Base-by-base conservation (phyloP, 2,329 filamentous ascomycete species). In the Neonectria neomacrospora region DNA sequence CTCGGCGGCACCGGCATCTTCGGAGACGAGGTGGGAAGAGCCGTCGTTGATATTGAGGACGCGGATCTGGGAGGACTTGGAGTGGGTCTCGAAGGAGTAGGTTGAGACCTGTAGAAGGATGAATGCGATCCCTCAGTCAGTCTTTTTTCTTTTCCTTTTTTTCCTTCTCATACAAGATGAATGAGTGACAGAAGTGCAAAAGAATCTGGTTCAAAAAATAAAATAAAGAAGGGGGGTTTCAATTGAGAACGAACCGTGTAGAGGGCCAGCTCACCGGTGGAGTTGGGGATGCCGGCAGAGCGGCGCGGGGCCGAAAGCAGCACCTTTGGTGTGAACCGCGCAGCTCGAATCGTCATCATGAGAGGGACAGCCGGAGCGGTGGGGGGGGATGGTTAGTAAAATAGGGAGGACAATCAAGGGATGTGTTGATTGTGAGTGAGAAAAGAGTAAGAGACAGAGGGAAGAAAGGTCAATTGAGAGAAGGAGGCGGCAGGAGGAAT, bases 61-160 rank as follows among this genome's bases (percentile, higher is more conserved):
- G 18, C 90, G 87, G 69, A 91, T 89, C 79, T 94, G 90, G 63
- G 82, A 84, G 5, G 84, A 86, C 74, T 90, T 91, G 50, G 84
- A 83, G 75, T 96, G 93, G 0, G 87, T 84, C 41, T 91, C 83
- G 77, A 97, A 97, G 5, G 89, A 94, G 77, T 97, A 97, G 2
- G 90, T 88, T 0, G 91, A 92, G 16, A 89, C 82, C 77, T 89
- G 12, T 7, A 14, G 47, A 10, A 18, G 23, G 10, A n/a, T 10
- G 16, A 18, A 18, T 34, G 34, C 20, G 20, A 18, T 30, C 18
- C 12, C 3, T 30, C 14, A 16, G 11, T 26, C 6, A 18, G 54
- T 5, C 11, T 3, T 18, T 4, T 18, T 12, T 32, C 5, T 11
- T 23, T 2, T 20, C 14, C 20, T 22, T 11, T 2, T 23, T 23